These are phyloP conservation scores for Penicillium decumbens DNA, from an alignment of 2,329 filamentous ascomycete species.

Conservation along the genomic window DNA sequence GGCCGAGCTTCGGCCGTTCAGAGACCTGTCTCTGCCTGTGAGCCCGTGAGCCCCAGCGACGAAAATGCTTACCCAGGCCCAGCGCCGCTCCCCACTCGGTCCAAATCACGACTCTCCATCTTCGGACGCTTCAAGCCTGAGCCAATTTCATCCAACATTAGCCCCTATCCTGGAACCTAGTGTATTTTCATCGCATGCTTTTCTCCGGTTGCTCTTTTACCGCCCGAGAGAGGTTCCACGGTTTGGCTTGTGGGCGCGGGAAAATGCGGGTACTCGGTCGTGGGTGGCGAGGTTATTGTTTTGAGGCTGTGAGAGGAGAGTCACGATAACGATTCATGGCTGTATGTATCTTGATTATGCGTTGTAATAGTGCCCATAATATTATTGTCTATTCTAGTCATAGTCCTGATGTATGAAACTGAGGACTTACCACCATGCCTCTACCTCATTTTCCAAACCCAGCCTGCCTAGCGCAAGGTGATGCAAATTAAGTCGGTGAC, in stretches of 20 bases:
- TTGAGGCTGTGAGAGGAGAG: neutral
- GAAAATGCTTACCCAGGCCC: constrained; percentile 8
- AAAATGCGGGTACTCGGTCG: neutral
- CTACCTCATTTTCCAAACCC: neutral
- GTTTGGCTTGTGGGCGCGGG: neutral
- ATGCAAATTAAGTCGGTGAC: neutral
- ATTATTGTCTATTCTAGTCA: neutral
- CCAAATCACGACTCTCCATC: constrained; percentile 30
- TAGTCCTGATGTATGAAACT: neutral
- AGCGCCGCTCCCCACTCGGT: constrained; percentile 24
- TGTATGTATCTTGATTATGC: neutral
- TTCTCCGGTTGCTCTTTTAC: neutral
- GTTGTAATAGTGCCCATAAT: neutral
- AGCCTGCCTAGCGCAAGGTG: neutral
- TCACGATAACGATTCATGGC: neutral
- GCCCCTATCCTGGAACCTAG: constrained; percentile 37
- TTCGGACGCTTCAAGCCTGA: constrained; percentile 26
- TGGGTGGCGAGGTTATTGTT: neutral
- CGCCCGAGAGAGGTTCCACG: neutral
- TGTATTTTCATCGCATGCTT: neutral
- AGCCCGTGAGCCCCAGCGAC: constrained; percentile 10
- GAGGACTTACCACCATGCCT: neutral
- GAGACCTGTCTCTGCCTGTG: constrained; percentile 6
- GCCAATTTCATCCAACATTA: constrained; percentile 20
- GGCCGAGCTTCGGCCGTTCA: constrained; percentile 28